Evolutionary conservation across 169 alveolate species (phyloP), one percentile per base, ranked within the genome.

Genomic region (Eimeria falciformis): DNA sequence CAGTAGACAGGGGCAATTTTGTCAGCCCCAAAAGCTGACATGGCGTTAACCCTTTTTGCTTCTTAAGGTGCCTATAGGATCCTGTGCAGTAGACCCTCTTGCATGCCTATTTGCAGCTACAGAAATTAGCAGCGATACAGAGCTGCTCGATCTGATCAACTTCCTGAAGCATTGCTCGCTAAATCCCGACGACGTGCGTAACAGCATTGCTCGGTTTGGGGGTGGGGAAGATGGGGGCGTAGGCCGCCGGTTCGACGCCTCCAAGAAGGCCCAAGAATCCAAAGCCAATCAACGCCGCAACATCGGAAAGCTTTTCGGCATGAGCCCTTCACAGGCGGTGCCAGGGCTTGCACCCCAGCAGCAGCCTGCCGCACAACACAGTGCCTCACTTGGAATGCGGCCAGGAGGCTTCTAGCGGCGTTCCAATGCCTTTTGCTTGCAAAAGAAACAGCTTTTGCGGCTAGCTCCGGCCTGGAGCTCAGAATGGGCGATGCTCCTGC

Each of bases 21-120:
- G 95, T 97, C 12, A 84, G 95, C 66, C 85, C 97, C 17, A 90
- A 93, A 37, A 97, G 94, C 73, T 97, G 94, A 71, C 93, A 95
- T 90, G 98, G 98, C 14, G 97, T 95, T 91, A 96, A 95, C 65
- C 91, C 93, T 65, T 98, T 97, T 95, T 84, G 81, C 65, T 98
- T 97, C 83, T 95, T 97, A 37, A 78, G 91, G 43, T 90, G 94
- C 58, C 93, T 96, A 5, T 90, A 95, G 23, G 98, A 96, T 84
- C 91, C 97, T 33, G 87, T 97, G 53, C 97, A 33, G 40, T 33
- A 33, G 40, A 33, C 4, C 40, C 40, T 33, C 40, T 33, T 33
- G 40, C 40, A 33, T 33, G 40, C 40, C 40, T 33, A 33, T 33
- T 33, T 37, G 93, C 82, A 88, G 93, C 93, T 18, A 77, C 23